Evolutionary conservation across 805 yeast species (phyloP), one percentile per base, ranked within the genome.

Genomic region (Zygosaccharomyces kombuchaensis): DNA sequence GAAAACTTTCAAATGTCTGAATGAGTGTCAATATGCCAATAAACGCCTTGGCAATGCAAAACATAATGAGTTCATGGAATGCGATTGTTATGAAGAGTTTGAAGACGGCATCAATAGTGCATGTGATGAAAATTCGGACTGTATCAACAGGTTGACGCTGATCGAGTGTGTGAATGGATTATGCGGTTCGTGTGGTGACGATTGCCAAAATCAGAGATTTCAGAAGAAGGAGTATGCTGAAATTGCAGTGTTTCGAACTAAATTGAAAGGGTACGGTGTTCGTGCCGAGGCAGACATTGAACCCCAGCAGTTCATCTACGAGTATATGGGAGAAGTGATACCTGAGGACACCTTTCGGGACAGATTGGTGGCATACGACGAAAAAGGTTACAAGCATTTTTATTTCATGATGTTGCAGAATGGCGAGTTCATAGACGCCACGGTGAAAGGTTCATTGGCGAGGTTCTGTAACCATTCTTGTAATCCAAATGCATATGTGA

Each of bases 381-480:
- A 71, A 30, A 75, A 75, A 57, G 78, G 82, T 4, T 72, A 82
- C 51, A 80, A 79, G 63, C 97, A 90, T 66, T 90, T 90, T 57
- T 90, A 90, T 67, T 90, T 90, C 66, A 90, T 90, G 97, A 87
- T 87, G 96, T 75, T 90, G 48, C 93, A 88, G 57, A 86, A 82
- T 63, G 89, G 88, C 48, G 91, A 91, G 61, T 93, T 89, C 61
- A 87, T 91, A 47, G 99, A 91, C 66, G 99, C 99, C 39, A 91
- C 98, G 1, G 75, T 75, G 40, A 84, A 79, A 68, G 99, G 98
- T 6, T 80, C 88, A 14, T 67, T 91, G 45, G 96, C 96, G 1
- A 74, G 99, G 46, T 93, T 90, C 68, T 85, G 93, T 62, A 91
- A 91, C 66, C 99, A 91, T 67, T 87, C 96, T 16, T 91, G 99